Percentiles rank a stretch among this genome's conserved stretches.
Conservation (phyloP, 208 protist species). For the Acanthamoeba lugdunensis region DNA sequence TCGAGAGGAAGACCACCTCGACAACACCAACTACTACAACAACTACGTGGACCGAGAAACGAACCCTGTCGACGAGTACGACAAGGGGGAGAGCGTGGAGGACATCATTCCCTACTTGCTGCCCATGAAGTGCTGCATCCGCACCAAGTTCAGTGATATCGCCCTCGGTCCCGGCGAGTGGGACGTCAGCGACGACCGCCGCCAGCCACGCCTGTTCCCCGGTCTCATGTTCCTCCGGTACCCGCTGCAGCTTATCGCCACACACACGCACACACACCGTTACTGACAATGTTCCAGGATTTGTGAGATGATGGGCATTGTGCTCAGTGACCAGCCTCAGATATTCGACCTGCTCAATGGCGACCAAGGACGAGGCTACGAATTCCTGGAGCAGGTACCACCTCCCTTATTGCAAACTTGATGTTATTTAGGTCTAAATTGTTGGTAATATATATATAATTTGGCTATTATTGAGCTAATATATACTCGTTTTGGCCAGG, state of each 20-base stretch:
- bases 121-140: conserved; percentile 33
- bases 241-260: too few relatives aligned
- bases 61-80: background rate
- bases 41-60: background rate
- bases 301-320: conserved; percentile 52
- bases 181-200: background rate
- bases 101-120: conserved; percentile 12
- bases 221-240: conserved; percentile 18
- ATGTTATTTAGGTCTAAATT: too few relatives aligned
- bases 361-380: background rate
- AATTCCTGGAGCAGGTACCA: conserved; percentile 34
- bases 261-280: too few relatives aligned
- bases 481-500: background rate
- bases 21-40: background rate
- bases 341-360: conserved; percentile 48
- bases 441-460: too few relatives aligned
- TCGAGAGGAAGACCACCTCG: background rate
- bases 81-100: conserved; percentile 25
- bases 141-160: conserved; percentile 8
- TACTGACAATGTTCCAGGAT: background rate
- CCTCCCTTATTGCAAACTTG: too few relatives aligned
- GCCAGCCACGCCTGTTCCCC: background rate
- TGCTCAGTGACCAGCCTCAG: background rate
- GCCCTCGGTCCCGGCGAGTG: background rate
- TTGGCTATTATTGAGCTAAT: background rate